Evolutionary conservation across 495 filamentous ascomycete genomes (phyloP).

Genomic region (Trichoderma erinaceum): DNA sequence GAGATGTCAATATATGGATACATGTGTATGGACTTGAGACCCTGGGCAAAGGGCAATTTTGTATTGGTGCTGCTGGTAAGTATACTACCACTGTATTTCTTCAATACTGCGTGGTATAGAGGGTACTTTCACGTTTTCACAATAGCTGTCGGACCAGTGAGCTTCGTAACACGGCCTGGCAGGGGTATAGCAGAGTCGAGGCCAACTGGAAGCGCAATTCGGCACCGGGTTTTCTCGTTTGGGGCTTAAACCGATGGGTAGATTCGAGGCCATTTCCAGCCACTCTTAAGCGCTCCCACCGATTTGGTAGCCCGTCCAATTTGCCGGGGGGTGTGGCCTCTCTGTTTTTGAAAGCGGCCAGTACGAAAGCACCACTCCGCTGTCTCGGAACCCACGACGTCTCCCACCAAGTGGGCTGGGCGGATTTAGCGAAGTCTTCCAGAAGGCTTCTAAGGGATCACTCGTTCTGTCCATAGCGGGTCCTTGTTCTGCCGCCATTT

Average conservation of each 20-base stretch:
- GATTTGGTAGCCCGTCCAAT: constrained; percentile 7
- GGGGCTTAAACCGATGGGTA: neutral
- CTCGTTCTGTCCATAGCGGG: neutral
- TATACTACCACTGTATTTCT: neutral
- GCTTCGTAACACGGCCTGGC: neutral
- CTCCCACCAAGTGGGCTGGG: neutral
- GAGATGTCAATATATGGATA: too few species aligned
- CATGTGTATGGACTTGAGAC: too few species aligned
- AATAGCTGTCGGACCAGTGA: constrained; percentile 5
- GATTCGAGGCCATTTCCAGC: constrained; percentile 1
- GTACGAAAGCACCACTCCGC: neutral
- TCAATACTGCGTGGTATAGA: neutral
- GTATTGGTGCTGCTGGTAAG: neutral
- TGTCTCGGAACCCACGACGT: neutral
- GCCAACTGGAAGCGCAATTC: neutral
- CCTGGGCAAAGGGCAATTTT: neutral
- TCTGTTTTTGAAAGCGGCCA: too few species aligned
- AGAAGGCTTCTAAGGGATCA: constrained; percentile 1
- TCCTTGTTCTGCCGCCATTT: neutral
- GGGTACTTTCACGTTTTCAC: neutral
- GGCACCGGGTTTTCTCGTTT: neutral
- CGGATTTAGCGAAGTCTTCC: neutral
- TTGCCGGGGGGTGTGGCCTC: neutral
- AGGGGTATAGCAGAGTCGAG: neutral
- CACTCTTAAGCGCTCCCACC: constrained; percentile 11